A percentile compares a stretch with the other conserved stretches of the same genome.
Evolutionary conservation across 768 basidiomycete genomes (phyloP).

Genomic region (Mycena albidolilacea): DNA sequence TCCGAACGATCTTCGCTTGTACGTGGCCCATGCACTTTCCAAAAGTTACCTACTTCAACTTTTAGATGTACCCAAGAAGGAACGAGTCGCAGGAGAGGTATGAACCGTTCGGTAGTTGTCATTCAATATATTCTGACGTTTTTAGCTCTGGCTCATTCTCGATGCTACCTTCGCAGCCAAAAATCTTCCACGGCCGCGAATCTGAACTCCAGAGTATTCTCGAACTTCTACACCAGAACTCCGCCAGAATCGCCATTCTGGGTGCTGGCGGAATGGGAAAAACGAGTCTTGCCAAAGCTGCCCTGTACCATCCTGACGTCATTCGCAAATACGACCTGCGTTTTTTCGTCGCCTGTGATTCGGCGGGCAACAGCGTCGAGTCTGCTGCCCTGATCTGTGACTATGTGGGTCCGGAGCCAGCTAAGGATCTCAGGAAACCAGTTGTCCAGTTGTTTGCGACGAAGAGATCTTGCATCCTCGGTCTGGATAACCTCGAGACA

Average conservation of each 20-base stretch:
- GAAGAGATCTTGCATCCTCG: not conserved
- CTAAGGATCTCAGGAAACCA: not conserved
- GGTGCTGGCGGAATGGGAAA: no score
- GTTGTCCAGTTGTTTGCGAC: not conserved
- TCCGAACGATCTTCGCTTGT: not conserved
- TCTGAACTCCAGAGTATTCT: no score
- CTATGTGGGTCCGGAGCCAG: not conserved
- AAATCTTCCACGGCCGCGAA: no score
- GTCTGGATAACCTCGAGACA: conserved; percentile 16
- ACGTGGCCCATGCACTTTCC: not conserved
- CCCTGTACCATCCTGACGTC: not conserved
- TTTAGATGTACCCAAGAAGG: not conserved
- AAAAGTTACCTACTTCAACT: no score
- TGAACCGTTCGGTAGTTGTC: no score
- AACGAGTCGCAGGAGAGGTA: not conserved
- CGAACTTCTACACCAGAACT: not conserved
- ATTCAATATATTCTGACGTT: no score
- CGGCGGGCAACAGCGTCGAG: not conserved
- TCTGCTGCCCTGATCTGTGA: not conserved
- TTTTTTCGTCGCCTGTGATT: not conserved
- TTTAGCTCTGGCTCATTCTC: no score
- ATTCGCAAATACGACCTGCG: not conserved
- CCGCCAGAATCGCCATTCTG: not conserved
- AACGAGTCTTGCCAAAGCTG: not conserved
- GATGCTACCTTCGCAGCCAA: no score